Evolutionary conservation across 805 yeast genomes (phyloP).

Genomic region (Tanozyma kutaoensis): DNA sequence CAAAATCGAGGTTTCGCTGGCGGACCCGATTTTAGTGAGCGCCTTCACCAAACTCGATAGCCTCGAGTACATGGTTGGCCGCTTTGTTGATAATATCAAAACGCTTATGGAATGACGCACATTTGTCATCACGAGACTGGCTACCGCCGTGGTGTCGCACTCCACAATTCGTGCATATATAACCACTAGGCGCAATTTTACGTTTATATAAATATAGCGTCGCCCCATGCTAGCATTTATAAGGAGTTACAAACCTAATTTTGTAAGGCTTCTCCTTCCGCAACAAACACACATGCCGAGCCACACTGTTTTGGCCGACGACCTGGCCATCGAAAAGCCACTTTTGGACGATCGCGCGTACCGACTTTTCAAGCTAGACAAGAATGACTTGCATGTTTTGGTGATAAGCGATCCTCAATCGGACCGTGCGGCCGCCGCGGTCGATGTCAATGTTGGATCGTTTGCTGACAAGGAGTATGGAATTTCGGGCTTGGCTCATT

Average conservation of each 20-base stretch:
- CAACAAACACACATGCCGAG: no score
- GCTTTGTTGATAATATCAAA: slow-evolving; percentile 10
- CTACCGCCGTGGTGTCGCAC: no score
- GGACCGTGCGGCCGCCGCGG: slow-evolving; percentile 67
- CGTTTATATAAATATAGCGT: no score
- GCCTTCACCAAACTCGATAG: slow-evolving; percentile 51
- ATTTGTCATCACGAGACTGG: no score
- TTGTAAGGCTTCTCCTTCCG: no score
- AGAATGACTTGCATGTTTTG: slow-evolving; percentile 46
- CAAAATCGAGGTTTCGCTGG: slow-evolving; percentile 45
- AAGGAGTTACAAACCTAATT: no score
- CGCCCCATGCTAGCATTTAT: no score
- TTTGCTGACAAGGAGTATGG: slow-evolving; percentile 48
- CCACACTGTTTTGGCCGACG: slow-evolving; percentile 13
- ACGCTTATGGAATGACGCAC: no score
- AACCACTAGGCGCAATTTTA: no score
- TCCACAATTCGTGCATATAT: no score
- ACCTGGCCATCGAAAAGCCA: slow-evolving; percentile 27
- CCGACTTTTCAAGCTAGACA: slow-evolving; percentile 40
- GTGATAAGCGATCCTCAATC: slow-evolving; percentile 56
- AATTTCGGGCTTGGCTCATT: slow-evolving; percentile 69
- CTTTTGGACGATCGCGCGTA: slow-evolving; percentile 65
- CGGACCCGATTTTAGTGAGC: slow-evolving; percentile 55
- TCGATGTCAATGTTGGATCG: slow-evolving; percentile 70
- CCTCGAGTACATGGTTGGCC: slow-evolving; percentile 35